These are phyloP conservation scores for Aspergillus ochraceoroseus DNA, from an alignment of 2,329 filamentous ascomycete species.

Conservation along the genomic window DNA sequence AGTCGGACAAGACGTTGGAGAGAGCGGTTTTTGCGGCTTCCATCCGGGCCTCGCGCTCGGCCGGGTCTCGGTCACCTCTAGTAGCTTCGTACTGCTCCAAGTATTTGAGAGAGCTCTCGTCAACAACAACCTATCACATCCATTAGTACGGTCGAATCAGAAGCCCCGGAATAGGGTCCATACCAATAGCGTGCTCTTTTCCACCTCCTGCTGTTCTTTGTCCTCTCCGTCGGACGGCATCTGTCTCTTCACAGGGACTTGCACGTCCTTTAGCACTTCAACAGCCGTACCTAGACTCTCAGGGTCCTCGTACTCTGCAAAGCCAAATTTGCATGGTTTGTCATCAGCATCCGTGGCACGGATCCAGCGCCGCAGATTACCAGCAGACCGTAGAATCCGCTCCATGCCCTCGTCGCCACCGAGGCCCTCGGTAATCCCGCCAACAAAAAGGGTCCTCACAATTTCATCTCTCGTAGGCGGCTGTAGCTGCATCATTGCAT, in stretches of 20 bases:
- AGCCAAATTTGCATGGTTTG: conserved; percentile 83
- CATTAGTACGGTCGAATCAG: neutral
- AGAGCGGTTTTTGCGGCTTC: conserved; percentile 66
- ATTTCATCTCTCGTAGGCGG: conserved; percentile 89
- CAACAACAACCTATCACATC: conserved; percentile 58
- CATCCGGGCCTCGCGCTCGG: conserved; percentile 61
- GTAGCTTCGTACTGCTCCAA: conserved; percentile 73
- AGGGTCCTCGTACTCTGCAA: conserved; percentile 89
- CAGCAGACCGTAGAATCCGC: conserved; percentile 69
- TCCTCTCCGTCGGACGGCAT: conserved; percentile 41
- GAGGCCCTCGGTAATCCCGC: conserved; percentile 73
- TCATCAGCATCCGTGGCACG: conserved; percentile 70
- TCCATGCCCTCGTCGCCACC: conserved; percentile 75
- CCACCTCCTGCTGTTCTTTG: conserved; percentile 49
- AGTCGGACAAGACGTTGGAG: conserved; percentile 61
- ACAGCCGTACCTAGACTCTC: conserved; percentile 81
- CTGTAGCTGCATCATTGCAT: conserved; percentile 65
- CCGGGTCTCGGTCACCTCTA: conserved; percentile 58
- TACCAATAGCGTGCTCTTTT: conserved; percentile 67
- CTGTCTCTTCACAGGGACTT: conserved; percentile 76
- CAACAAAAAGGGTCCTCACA: conserved; percentile 82
- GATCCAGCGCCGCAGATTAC: conserved; percentile 79
- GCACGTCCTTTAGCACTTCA: conserved; percentile 74
- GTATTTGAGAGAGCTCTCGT: conserved; percentile 77
- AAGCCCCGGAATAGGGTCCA: conserved; percentile 16